A percentile compares a stretch with the other conserved stretches of the same genome.
Conservation (phyloP, 805 yeast species). For the Wickerhamiella slavikovae region DNA sequence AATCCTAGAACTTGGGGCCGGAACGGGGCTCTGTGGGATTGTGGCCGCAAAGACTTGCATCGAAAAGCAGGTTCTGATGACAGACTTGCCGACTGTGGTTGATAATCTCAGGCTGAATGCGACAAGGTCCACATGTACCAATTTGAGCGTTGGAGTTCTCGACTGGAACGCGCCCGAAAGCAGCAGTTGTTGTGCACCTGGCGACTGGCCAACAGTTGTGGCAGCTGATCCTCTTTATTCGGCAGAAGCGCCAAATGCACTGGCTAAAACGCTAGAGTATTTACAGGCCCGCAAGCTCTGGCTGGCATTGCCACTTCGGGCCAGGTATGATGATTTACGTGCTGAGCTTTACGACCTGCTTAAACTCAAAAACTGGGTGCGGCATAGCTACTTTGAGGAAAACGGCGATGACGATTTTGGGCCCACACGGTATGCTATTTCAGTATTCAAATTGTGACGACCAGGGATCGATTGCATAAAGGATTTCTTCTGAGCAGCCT, state of each 20-base stretch:
- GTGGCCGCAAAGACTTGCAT: conserved; percentile 26
- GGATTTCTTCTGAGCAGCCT: conserved; percentile 10
- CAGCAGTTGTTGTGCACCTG: no score
- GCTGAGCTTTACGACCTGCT: conserved; percentile 36
- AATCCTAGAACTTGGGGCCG: conserved; percentile 76
- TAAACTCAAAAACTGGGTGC: conserved; percentile 14
- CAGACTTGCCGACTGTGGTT: conserved; percentile 65
- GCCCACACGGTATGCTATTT: conserved; percentile 26
- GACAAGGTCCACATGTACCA: conserved; percentile 22
- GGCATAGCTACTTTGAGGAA: conserved; percentile 25
- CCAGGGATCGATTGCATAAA: conserved; percentile 2
- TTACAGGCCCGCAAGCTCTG: conserved; percentile 29
- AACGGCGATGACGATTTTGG: conserved; percentile 81
- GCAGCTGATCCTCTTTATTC: conserved; percentile 85
- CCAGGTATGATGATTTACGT: conserved; percentile 45
- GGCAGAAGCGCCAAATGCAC: conserved; percentile 55
- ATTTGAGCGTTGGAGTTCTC: neutral
- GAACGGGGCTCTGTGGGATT: conserved; percentile 84
- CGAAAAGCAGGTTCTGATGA: conserved; percentile 32
- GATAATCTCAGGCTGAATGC: conserved; percentile 45
- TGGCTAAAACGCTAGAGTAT: conserved; percentile 33
- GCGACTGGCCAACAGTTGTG: conserved; percentile 43
- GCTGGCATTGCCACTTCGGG: conserved; percentile 59
- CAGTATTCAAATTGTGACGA: conserved; percentile 8
- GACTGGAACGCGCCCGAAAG: neutral